phyloP scores from a whole-genome alignment of 345 rosid species.

The Boechera stricta region DNA sequence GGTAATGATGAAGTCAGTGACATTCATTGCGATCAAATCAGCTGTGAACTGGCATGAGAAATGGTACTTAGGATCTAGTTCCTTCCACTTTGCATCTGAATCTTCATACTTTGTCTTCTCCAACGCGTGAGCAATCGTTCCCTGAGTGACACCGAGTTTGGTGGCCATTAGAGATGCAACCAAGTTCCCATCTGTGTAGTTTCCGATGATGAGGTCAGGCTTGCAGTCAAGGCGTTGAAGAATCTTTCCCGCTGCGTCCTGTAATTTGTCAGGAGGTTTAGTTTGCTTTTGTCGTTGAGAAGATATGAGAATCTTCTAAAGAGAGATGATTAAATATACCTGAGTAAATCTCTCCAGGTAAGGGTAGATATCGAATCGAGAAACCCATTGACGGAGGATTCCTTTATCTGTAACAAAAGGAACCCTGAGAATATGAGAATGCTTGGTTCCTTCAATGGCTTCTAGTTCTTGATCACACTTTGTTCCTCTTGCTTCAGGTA shows the following conservation, averaged over 20 bases:
- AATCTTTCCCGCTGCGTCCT: conserved; percentile 75
- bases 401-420: conserved; percentile 81
- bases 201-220: conserved; percentile 92
- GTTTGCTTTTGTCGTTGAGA: conserved; percentile 13
- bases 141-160: conserved; percentile 84
- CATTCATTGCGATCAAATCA: conserved; percentile 83
- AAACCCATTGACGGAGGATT: conserved; percentile 81
- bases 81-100: conserved; percentile 91
- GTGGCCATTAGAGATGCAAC: conserved; percentile 85
- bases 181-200: conserved; percentile 92
- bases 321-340: conserved; percentile 44
- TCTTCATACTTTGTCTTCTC: conserved; percentile 95
- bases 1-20: conserved; percentile 79
- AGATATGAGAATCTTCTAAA: neutral
- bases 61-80: conserved; percentile 80
- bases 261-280: neutral
- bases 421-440: conserved; percentile 80
- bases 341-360: conserved; percentile 78
- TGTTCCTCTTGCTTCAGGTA: conserved; percentile 84
- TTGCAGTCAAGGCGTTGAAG: conserved; percentile 67
- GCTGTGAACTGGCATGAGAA: conserved; percentile 97
- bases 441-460: conserved; percentile 64
- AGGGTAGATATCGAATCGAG: conserved; percentile 91
- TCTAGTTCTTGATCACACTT: conserved; percentile 85
- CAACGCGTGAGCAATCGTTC: conserved; percentile 89